phyloP scores from a whole-genome alignment of 2,329 filamentous ascomycete species.

The Phaeosphaeriaceae sp. region DNA sequence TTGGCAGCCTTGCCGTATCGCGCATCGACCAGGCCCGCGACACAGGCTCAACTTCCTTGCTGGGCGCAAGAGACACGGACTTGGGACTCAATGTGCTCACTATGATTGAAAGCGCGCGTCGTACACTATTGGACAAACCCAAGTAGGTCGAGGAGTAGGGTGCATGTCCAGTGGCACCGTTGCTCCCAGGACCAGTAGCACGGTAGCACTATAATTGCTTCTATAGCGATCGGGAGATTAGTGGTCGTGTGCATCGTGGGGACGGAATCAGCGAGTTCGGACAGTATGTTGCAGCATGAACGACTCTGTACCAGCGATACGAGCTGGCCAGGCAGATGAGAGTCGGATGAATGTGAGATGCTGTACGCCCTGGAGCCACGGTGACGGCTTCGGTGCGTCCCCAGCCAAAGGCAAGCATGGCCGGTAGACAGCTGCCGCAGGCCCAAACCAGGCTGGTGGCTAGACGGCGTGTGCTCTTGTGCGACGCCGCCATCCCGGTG shows the following conservation, averaged over 20 bases:
- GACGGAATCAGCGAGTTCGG: slow-evolving; percentile 22
- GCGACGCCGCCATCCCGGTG: slow-evolving; percentile 33
- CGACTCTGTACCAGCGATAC: slow-evolving; percentile 12
- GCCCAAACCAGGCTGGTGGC: slow-evolving; percentile 44
- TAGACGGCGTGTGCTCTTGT: slow-evolving; percentile 27
- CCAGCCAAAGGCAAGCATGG: slow-evolving; percentile 32
- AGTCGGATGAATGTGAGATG: slow-evolving; percentile 33
- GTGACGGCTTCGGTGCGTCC: slow-evolving; percentile 30
- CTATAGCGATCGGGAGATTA: slow-evolving; percentile 22
- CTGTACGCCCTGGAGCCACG: slow-evolving; percentile 37
- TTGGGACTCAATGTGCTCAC: slow-evolving; percentile 13
- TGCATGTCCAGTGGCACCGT: slow-evolving; percentile 13
- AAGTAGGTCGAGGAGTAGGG: background rate
- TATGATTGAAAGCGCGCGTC: slow-evolving; percentile 1
- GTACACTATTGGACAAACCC: background rate
- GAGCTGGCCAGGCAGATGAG: slow-evolving; percentile 23
- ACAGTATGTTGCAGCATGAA: slow-evolving; percentile 26
- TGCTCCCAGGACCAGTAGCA: slow-evolving; percentile 37
- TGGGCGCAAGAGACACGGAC: slow-evolving; percentile 12
- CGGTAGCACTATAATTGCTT: slow-evolving; percentile 36
- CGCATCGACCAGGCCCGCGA: slow-evolving; percentile 14
- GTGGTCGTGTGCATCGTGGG: slow-evolving; percentile 21
- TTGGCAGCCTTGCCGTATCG: slow-evolving; percentile 20
- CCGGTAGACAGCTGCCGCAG: slow-evolving; percentile 43
- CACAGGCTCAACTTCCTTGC: slow-evolving; percentile 3